Base-by-base conservation (phyloP, 495 filamentous ascomycete genomes). In the Usnea hakonensis region DNA sequence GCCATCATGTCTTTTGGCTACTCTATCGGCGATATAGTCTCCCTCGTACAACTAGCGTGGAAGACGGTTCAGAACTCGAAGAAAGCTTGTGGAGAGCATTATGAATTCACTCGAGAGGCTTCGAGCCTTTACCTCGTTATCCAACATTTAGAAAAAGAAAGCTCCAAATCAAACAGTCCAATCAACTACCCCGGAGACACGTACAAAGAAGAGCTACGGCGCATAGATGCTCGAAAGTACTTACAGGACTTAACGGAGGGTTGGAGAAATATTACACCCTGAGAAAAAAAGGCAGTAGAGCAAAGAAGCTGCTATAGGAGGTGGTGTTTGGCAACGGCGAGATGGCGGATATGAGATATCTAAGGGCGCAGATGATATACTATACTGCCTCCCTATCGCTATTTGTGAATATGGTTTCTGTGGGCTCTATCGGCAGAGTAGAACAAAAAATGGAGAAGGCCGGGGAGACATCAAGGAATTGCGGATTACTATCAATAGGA, bases 1-100 rank as follows among this genome's bases (percentile, higher is more conserved):
- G 11, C 6, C 6, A 36, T 36, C 8, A 72, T 72, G 72, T 72
- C 68, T 16, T 71, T 70, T 38, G 72, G 69, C 3, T 69, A 38
- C 28, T 64, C 60, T 9, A 19, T 66, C 33, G 58, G 65, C 38
- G 72, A 74, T 35, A 60, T 67, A 21, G 50, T 65, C 16, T 35
- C 48, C 5, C 60, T 74, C 19, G 61, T 65, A 8, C 32, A 65
- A 30, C 54, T 72, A 21, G 71, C 65, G 7, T 61, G 52, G 60
- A 65, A 64, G 5, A 60, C 57, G 3, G 55, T 67, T 4, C 60
- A 62, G 32, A 57, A 58, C 4, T 35, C 63, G 36, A 38, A 61
- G 35, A 59, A 63, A 60, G 69, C 69, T 5, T 70, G 69, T 33
- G 69, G 69, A 5, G 63, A 66, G 28, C 48, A 66, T 32, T 54